A percentile compares a stretch with the other conserved stretches of the same genome.
These are phyloP conservation scores for Fusarium tricinctum DNA, from an alignment of 2,329 filamentous ascomycete species.

Conservation along the genomic window DNA sequence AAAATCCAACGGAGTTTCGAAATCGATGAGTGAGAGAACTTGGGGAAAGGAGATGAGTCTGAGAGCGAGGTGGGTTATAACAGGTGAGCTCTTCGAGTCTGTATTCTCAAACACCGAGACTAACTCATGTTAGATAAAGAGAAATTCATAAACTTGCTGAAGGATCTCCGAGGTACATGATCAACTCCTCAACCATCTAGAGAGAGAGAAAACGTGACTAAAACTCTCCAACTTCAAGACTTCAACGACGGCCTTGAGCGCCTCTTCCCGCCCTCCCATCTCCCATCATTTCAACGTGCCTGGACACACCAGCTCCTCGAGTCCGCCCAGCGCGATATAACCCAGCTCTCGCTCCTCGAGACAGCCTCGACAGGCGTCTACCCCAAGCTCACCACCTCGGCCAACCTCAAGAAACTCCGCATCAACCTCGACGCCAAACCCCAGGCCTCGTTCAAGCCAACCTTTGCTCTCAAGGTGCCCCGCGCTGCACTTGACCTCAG, in stretches of 20 bases:
- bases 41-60: slow-evolving; percentile 55
- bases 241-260: slow-evolving; percentile 64
- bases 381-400: slow-evolving; percentile 59
- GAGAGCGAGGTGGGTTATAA: slow-evolving; percentile 61
- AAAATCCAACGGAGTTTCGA: slow-evolving; percentile 38
- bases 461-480: slow-evolving; percentile 58
- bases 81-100: slow-evolving; percentile 47
- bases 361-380: slow-evolving; percentile 59
- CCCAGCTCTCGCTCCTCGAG: slow-evolving; percentile 59
- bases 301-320: slow-evolving; percentile 64
- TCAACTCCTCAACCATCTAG: neutral
- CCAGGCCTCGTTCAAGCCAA: slow-evolving; percentile 58
- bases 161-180: slow-evolving; percentile 57
- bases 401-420: slow-evolving; percentile 61
- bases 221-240: slow-evolving; percentile 48
- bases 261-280: slow-evolving; percentile 59
- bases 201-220: neutral
- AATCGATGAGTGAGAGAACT: slow-evolving; percentile 47
- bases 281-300: slow-evolving; percentile 60
- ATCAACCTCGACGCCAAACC: slow-evolving; percentile 62
- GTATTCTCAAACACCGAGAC: neutral
- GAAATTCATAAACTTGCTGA: slow-evolving; percentile 58
- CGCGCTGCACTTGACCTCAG: slow-evolving; percentile 51
- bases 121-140: slow-evolving; percentile 56
- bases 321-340: slow-evolving; percentile 58